Evolutionary conservation across 225 moss, liverwort and hornwort genomes (phyloP), one percentile per base, ranked within the genome.

Genomic region (Polytrichum commune): DNA sequence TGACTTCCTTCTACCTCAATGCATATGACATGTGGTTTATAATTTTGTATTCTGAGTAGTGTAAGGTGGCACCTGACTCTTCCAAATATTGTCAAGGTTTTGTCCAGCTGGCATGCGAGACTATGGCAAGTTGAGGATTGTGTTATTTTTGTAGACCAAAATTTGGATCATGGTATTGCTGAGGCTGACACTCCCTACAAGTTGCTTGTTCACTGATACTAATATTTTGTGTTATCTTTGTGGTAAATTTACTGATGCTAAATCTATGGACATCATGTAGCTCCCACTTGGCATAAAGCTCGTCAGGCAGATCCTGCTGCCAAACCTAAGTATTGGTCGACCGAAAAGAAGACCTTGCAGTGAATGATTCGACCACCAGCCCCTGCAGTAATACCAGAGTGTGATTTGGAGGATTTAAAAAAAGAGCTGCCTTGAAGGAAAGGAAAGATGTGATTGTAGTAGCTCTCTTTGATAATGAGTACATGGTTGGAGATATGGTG

Each of bases 351-450:
- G 27, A 61, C 69, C 54, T 35, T 29, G 6, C 64, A 61, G 18
- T 81, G 81, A 76, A 73, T 73, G 73, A 69, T 77, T 19, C 76
- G 81, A 27, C 81, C 81, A 55, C 27, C 33, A 23, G 54, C 66
- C 57, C 70, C 81, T 53, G 53, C 68, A 24, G 23, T 73, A 38
- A n/a, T 76, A 16, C 69, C 69, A 46, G 69, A 81, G 69, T 60
- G 65, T 19, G 60, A 63, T 9, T 32, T 73, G 1, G 73, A 69
- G 55, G 46, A 57, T 8, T 68, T 66, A 13, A 55, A 38, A 63
- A 71, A 19, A 16, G 46, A 46, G 71, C 71, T 20, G 22, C 72
- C 28, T 27, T 55, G 38, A 10, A 32, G 67, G 55, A 58, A 28
- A 62, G 22, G 26, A 66, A 55, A 66, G 18, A 23, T 28, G 4